Percentiles rank a stretch among this genome's conserved stretches.
Evolutionary conservation across 2,329 filamentous ascomycete genomes (phyloP).

Genomic region (Colletotrichum sp.): DNA sequence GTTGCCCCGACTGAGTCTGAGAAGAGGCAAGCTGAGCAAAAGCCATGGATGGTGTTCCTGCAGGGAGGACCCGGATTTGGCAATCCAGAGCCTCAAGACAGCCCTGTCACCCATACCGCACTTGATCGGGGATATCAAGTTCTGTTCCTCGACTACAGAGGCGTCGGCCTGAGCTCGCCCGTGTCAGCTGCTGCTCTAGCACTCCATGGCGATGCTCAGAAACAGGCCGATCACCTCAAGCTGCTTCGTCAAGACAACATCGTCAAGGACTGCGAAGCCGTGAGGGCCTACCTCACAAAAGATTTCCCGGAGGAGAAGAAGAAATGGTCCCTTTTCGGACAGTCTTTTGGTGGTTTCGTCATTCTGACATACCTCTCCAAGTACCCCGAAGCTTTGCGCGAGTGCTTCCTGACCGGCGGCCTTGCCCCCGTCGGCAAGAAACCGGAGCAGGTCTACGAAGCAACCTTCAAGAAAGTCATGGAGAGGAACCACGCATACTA

Average conservation of each 20-base stretch:
- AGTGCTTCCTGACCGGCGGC: conserved; percentile 86
- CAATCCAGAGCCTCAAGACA: conserved; percentile 76
- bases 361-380: conserved; percentile 83
- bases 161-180: conserved; percentile 84
- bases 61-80: conserved; percentile 87
- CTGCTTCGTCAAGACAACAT: conserved; percentile 90
- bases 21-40: conserved; percentile 40
- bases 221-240: conserved; percentile 82
- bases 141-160: conserved; percentile 88
- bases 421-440: conserved; percentile 76
- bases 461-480: conserved; percentile 71
- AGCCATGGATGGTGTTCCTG: conserved; percentile 73
- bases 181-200: conserved; percentile 76
- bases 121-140: conserved; percentile 84
- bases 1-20: conserved; percentile 44
- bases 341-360: conserved; percentile 93
- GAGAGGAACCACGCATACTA: conserved; percentile 83
- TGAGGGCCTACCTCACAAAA: conserved; percentile 75
- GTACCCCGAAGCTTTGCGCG: conserved; percentile 76
- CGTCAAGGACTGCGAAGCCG: conserved; percentile 86
- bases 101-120: conserved; percentile 71
- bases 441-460: conserved; percentile 77
- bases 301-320: conserved; percentile 72
- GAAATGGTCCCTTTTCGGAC: conserved; percentile 87
- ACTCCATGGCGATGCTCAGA: conserved; percentile 64